Conservation (phyloP, 2,329 filamentous ascomycete species). For the Talaromyces islandicus region DNA sequence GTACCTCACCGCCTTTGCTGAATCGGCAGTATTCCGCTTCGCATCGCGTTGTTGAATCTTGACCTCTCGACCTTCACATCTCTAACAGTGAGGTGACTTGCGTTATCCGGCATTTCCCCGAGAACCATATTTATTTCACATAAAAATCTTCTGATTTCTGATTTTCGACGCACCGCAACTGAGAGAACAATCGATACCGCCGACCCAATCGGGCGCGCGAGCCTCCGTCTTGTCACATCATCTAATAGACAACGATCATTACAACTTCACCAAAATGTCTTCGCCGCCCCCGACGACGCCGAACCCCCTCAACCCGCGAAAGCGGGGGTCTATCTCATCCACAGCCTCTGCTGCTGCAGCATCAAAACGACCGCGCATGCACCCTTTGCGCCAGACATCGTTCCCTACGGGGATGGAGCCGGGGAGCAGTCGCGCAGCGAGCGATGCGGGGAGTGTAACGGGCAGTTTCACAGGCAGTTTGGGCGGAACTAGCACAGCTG, state of each 20-base stretch:
- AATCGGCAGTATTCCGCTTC: background rate
- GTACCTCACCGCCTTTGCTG: background rate
- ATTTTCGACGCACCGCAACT: background rate
- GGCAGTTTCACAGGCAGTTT: slow-evolving; percentile 39
- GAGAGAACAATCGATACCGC: background rate
- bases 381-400: slow-evolving; percentile 41
- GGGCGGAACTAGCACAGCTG: slow-evolving; percentile 27
- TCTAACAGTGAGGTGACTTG: background rate
- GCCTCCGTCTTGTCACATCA: background rate
- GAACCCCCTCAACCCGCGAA: slow-evolving; percentile 29
- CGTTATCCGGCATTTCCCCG: background rate
- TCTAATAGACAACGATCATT: background rate
- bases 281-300: slow-evolving; percentile 28
- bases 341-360: slow-evolving; percentile 24
- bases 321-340: slow-evolving; percentile 37
- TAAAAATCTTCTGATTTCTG: background rate
- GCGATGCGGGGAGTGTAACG: slow-evolving; percentile 36
- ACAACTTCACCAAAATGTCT: slow-evolving; percentile 25
- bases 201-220: background rate
- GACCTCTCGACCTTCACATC: background rate
- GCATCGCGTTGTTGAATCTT: background rate
- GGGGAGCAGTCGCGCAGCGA: slow-evolving; percentile 26
- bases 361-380: slow-evolving; percentile 33
- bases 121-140: background rate
- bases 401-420: slow-evolving; percentile 38